Evolutionary conservation across 768 basidiomycete genomes (phyloP).

Genomic region (Phylloporus scabripes): DNA sequence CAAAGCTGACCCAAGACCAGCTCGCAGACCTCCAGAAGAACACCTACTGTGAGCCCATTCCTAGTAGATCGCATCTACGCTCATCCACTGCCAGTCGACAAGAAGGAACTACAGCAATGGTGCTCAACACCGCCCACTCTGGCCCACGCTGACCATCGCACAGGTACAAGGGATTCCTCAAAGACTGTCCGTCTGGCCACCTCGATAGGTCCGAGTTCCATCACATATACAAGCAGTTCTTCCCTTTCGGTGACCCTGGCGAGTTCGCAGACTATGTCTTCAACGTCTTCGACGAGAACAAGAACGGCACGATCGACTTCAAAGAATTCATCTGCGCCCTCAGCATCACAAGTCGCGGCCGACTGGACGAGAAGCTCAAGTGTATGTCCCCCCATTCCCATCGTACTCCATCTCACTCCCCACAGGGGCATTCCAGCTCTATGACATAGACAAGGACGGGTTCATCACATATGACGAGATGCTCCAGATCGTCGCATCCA

Average conservation of each 20-base stretch:
- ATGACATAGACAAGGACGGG: conserved; percentile 98
- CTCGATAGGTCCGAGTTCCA: conserved; percentile 94
- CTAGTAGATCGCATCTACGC: conserved; percentile 9
- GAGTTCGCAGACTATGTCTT: conserved; percentile 99
- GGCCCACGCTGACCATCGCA: conserved; percentile 9
- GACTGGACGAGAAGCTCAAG: conserved; percentile 95
- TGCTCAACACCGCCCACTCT: conserved; percentile 25
- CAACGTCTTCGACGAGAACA: conserved; percentile 94
- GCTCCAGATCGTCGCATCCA: conserved; percentile 95
- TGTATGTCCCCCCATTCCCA: conserved; percentile 50
- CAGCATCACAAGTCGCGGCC: conserved; percentile 88
- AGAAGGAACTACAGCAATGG: conserved; percentile 97
- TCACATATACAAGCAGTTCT: conserved; percentile 99
- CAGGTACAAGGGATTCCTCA: conserved; percentile 99
- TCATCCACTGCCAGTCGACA: conserved; percentile 64
- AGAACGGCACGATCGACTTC: conserved; percentile 97
- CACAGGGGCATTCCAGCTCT: conserved; percentile 98
- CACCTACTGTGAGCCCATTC: conserved; percentile 77
- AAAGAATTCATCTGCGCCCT: conserved; percentile 99
- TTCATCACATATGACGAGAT: conserved; percentile 98
- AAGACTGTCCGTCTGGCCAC: conserved; percentile 96
- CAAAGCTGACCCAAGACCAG: conserved; percentile 91
- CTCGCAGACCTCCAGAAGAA: conserved; percentile 94
- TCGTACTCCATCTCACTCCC: conserved; percentile 14
- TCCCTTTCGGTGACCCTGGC: conserved; percentile 96